Percentiles rank a stretch among this genome's conserved stretches.
These are phyloP conservation scores for Magnaporthales sp. DNA, from an alignment of 2,329 filamentous ascomycete genomes.

Conservation along the genomic window DNA sequence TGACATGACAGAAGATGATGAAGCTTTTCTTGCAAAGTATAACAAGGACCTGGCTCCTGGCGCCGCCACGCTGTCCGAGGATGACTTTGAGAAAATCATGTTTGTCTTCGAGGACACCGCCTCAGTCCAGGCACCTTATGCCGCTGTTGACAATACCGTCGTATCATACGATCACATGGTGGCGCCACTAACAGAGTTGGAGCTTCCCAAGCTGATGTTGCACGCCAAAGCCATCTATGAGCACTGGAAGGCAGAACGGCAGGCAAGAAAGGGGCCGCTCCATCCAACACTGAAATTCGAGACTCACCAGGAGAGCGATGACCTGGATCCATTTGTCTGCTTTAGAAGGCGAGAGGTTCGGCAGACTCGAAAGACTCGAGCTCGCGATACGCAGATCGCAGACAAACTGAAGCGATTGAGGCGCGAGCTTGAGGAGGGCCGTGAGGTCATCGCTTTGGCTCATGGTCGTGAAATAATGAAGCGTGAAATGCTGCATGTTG, in stretches of 20 bases:
- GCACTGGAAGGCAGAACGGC: constrained; percentile 73
- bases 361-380: constrained; percentile 88
- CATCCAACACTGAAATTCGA: constrained; percentile 85
- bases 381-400: constrained; percentile 84
- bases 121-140: constrained; percentile 75
- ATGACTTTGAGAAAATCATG: constrained; percentile 91
- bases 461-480: constrained; percentile 73
- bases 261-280: constrained; percentile 60
- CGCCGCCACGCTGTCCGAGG: constrained; percentile 64
- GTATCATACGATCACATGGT: constrained; percentile 72
- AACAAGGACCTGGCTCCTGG: constrained; percentile 59
- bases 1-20: constrained; percentile 90
- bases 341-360: constrained; percentile 92
- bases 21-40: constrained; percentile 72
- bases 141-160: constrained; percentile 80
- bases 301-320: constrained; percentile 87
- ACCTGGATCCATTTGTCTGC: constrained; percentile 94
- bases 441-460: constrained; percentile 69
- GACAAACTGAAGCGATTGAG: constrained; percentile 91
- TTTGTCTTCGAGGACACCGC: constrained; percentile 89
- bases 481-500: constrained; percentile 65
- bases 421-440: constrained; percentile 82
- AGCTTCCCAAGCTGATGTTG: constrained; percentile 37
- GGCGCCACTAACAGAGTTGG: constrained; percentile 48
- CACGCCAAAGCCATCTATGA: constrained; percentile 76